Conservation (phyloP, 2,329 filamentous ascomycete species). For the Fusarium succisae region DNA sequence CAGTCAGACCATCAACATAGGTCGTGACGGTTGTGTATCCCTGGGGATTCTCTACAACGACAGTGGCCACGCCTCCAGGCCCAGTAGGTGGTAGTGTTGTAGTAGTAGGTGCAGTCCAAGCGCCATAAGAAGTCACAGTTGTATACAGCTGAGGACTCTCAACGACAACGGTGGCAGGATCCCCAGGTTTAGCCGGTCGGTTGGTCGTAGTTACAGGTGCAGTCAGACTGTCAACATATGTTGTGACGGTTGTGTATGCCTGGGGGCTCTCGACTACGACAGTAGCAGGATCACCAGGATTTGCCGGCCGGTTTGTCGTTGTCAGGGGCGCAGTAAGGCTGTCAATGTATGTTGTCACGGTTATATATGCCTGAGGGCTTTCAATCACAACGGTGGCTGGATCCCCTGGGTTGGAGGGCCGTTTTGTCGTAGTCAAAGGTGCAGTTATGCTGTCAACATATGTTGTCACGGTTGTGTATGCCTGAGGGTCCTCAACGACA, state of each 20-base stretch:
- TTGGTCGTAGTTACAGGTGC: background rate
- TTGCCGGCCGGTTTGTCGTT: background rate
- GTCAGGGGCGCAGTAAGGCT: accelerated
- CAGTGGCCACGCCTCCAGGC: background rate
- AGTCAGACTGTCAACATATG: background rate
- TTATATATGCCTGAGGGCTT: background rate
- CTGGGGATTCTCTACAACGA: background rate
- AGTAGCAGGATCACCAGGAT: background rate
- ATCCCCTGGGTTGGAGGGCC: background rate
- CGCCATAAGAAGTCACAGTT: background rate
- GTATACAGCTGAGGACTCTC: background rate
- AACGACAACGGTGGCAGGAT: background rate
- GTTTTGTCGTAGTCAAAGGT: background rate
- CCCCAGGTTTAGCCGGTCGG: background rate
- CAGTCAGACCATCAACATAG: background rate
- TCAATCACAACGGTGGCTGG: background rate
- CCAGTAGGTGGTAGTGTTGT: background rate
- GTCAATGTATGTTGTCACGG: background rate
- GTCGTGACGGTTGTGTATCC: background rate
- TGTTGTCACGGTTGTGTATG: background rate
- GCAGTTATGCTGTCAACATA: background rate
- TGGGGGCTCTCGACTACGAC: accelerated
- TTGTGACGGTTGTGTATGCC: background rate
- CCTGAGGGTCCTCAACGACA: background rate
- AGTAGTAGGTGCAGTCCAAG: background rate